Base-by-base conservation (phyloP, 2,329 filamentous ascomycete species). In the Scedosporium apiospermum region DNA sequence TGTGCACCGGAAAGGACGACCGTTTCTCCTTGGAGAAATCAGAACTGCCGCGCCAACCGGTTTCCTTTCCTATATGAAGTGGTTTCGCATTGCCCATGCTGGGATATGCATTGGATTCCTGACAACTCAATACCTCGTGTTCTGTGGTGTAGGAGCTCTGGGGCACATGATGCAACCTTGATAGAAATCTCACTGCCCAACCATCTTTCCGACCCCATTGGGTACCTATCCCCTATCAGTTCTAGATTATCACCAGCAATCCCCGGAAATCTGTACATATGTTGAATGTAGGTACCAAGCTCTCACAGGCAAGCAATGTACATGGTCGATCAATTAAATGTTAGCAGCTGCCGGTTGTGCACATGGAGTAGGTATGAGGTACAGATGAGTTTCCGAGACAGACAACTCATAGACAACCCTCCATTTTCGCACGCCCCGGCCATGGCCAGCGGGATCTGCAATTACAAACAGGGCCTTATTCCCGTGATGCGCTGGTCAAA, bases 71-170 rank as follows among this genome's bases (percentile, higher is more conserved):
- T 38, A 4, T 38, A 38, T 4, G 10, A 38, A 12, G 34, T 12
- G 18, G 16, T 18, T 6, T 49, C 16, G 14, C n/a, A 6, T 49
- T 49, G 44, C 6, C 6, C 7, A 21, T 21, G n/a, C 14, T 49
- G 3, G 16, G 44, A 18, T 49, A 49, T 49, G 44, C 44, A 49
- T 67, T 49, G 44, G n/a, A 49, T 67, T 62, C 67, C 65, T 63
- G 69, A 68, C 69, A 70, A 65, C 59, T 62, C 62, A 64, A 21
- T 6, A 21, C 16, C 18, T 49, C 44, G 18, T 49, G 18, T 49
- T 21, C 44, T 21, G 6, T 49, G 44, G 18, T 49, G 44, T 49
- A 21, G 44, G n/a, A n/a, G n/a, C 16, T 49, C 44, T 7, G 18
- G n/a, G n/a, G 18, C 16, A 14, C 44, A n/a, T 49, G n/a, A 49